Conservation (phyloP, 1,284 basidiomycete genomes). For the Tranzscheliella williamsii region DNA sequence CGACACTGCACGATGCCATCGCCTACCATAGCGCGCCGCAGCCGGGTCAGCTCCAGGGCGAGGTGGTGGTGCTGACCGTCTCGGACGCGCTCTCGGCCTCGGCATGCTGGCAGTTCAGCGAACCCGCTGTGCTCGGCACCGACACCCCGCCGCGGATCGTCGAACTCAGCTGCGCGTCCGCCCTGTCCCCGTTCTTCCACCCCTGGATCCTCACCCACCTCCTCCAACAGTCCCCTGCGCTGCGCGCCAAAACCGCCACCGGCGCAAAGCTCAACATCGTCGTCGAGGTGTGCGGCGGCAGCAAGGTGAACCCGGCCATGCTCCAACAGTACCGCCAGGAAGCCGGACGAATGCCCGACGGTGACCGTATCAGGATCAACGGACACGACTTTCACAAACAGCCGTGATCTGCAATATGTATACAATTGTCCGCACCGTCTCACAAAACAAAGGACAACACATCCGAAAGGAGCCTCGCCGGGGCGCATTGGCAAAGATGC, state of each 20-base stretch:
- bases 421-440: neutral
- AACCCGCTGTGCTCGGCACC: neutral
- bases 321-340: conserved; percentile 11
- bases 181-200: conserved; percentile 42
- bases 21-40: conserved; percentile 20
- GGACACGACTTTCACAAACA: conserved; percentile 4
- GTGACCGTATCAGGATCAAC: conserved; percentile 10
- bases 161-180: conserved; percentile 50
- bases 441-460: neutral
- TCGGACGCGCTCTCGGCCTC: conserved; percentile 39
- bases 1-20: conserved; percentile 30
- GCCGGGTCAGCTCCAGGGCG: neutral
- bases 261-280: conserved; percentile 30
- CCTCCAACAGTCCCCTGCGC: neutral
- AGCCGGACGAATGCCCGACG: neutral
- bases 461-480: too few relatives aligned
- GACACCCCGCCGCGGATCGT: conserved; percentile 23
- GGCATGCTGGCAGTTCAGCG: conserved; percentile 32
- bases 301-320: conserved; percentile 15
- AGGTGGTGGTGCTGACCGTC: conserved; percentile 24
- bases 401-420: neutral
- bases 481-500: neutral
- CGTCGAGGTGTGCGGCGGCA: conserved; percentile 55
- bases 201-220: conserved; percentile 22
- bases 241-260: conserved; percentile 2